Evolutionary conservation across 768 basidiomycete genomes (phyloP).

Genomic region (Serendipita sp.): DNA sequence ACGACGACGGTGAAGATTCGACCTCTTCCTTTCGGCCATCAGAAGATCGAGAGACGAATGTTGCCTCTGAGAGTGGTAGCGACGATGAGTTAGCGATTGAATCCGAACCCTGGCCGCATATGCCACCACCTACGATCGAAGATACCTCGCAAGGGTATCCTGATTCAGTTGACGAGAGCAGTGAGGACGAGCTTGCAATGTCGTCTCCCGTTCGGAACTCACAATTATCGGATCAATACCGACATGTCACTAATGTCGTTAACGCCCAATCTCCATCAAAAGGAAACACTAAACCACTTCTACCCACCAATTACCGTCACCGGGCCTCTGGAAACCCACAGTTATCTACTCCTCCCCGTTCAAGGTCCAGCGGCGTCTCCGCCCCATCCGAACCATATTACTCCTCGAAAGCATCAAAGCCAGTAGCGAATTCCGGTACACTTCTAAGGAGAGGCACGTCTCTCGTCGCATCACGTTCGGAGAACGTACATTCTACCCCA

Average conservation of each 20-base stretch:
- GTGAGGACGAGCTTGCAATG: not conserved
- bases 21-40: not conserved
- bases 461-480: no score
- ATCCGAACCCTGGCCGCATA: no score
- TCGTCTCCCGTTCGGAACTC: not conserved
- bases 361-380: not conserved
- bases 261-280: not conserved
- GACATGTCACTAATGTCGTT: not conserved
- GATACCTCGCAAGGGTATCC: not conserved
- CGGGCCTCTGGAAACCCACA: not conserved
- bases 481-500: not conserved
- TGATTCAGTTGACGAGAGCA: not conserved
- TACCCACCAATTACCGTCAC: not conserved
- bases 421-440: no score
- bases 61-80: not conserved
- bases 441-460: no score
- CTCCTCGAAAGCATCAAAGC: no score
- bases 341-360: not conserved
- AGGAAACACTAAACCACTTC: not conserved
- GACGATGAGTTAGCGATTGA: not conserved
- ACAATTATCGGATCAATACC: not conserved
- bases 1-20: not conserved
- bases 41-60: not conserved
- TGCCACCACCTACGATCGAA: not conserved
- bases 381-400: not conserved